Evolutionary conservation across 1,139 yeast genomes (phyloP).

Genomic region (Geotrichum europaeum): DNA sequence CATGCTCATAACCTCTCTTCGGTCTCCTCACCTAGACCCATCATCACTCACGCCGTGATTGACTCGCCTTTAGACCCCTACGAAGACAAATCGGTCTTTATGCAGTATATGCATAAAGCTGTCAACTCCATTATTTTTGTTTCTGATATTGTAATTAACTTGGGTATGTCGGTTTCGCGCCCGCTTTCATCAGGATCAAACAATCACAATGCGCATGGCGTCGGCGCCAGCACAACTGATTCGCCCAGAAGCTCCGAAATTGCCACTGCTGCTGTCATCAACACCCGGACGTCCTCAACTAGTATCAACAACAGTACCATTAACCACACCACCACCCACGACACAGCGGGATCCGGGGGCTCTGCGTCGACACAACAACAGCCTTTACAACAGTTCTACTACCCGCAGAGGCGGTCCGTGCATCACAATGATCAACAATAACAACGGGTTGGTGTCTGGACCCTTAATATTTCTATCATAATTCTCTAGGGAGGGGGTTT

Average conservation of each 20-base stretch:
- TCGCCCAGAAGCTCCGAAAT: neutral
- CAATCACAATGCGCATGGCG: neutral
- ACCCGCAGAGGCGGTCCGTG: neutral
- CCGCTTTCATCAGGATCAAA: conserved; percentile 4
- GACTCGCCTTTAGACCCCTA: conserved; percentile 10
- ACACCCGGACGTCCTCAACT: neutral
- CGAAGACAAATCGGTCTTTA: neutral
- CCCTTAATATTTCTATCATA: neutral
- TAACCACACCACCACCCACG: neutral
- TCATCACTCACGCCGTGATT: conserved; percentile 4
- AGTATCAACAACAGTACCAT: neutral
- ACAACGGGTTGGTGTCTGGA: neutral
- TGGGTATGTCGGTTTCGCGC: conserved; percentile 14
- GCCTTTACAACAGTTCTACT: neutral
- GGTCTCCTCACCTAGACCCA: neutral
- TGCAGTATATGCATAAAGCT: conserved; percentile 2
- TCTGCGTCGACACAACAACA: neutral
- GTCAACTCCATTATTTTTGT: conserved; percentile 6
- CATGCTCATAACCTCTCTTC: neutral
- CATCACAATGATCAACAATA: neutral
- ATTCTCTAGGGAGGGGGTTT: no score
- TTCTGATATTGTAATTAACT: conserved; percentile 12
- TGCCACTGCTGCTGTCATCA: neutral
- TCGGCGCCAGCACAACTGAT: neutral
- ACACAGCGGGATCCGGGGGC: neutral